Evolutionary conservation across 2,329 filamentous ascomycete genomes (phyloP).

Genomic region (Colletotrichum scovillei): DNA sequence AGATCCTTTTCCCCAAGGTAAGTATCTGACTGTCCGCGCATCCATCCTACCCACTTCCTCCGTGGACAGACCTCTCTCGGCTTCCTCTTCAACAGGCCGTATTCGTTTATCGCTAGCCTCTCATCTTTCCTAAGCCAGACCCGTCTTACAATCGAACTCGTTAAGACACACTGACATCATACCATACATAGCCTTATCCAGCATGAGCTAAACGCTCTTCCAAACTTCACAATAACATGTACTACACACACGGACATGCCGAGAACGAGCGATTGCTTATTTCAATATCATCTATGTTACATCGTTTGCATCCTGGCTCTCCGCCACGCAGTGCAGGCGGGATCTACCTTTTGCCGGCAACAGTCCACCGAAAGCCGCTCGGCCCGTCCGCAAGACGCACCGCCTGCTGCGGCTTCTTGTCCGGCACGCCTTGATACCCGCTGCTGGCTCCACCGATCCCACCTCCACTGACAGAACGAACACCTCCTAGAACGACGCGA

Average conservation of each 20-base stretch:
- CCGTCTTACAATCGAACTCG: too few species aligned
- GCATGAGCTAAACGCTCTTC: neutral
- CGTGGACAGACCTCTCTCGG: too few species aligned
- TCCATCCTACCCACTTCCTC: too few species aligned
- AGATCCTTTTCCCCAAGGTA: too few species aligned
- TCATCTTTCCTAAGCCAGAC: too few species aligned
- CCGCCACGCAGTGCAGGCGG: neutral
- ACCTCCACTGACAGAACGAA: neutral
- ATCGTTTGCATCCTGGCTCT: constrained; percentile 2
- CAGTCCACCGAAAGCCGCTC: constrained; percentile 7
- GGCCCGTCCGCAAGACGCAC: neutral
- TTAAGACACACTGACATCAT: too few species aligned
- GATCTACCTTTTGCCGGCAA: constrained; percentile 1
- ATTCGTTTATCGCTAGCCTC: too few species aligned
- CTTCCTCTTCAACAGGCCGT: too few species aligned
- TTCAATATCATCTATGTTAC: constrained; percentile 21
- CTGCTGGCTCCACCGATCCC: neutral
- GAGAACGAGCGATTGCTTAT: constrained; percentile 23
- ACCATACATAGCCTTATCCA: too few species aligned
- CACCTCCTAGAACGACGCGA: neutral
- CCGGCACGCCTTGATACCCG: neutral
- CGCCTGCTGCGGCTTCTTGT: neutral
- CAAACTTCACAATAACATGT: neutral
- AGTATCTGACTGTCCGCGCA: too few species aligned
- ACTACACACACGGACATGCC: neutral